phyloP scores from a whole-genome alignment of 2,329 filamentous ascomycete genomes.

The Davidsoniella neocaledoniae region DNA sequence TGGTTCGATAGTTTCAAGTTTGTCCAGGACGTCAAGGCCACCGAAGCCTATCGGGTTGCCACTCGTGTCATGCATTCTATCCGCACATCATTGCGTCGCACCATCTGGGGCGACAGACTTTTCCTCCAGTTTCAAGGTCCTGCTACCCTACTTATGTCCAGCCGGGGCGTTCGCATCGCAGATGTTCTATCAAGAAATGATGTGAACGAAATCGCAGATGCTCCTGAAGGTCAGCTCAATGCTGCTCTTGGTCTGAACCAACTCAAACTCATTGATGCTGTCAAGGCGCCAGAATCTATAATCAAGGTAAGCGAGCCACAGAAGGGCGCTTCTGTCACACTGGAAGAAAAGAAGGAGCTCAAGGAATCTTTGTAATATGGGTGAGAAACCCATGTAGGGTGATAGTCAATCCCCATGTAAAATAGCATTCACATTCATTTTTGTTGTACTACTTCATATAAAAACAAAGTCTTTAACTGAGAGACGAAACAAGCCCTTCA shows the following conservation, averaged over 20 bases:
- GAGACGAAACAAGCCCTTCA: too few relatives aligned
- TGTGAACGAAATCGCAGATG: slow-evolving; percentile 78
- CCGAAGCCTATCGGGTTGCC: slow-evolving; percentile 54
- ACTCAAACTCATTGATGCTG: slow-evolving; percentile 17
- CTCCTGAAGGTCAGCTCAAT: slow-evolving; percentile 53
- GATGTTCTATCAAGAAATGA: slow-evolving; percentile 65
- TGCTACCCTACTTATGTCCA: slow-evolving; percentile 71
- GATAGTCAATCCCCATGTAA: slow-evolving; percentile 4
- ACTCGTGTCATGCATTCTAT: slow-evolving; percentile 48
- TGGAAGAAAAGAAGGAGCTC: slow-evolving; percentile 42
- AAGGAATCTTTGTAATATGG: slow-evolving; percentile 34
- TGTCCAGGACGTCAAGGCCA: slow-evolving; percentile 53
- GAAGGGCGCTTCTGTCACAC: slow-evolving; percentile 48
- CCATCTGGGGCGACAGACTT: slow-evolving; percentile 84
- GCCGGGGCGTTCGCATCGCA: slow-evolving; percentile 59
- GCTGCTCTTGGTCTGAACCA: slow-evolving; percentile 33
- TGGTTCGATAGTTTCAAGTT: slow-evolving; percentile 57
- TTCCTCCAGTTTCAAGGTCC: slow-evolving; percentile 86
- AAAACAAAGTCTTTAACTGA: too few relatives aligned
- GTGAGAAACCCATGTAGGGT: not conserved
- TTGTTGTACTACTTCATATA: not conserved
- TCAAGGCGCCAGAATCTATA: slow-evolving; percentile 18
- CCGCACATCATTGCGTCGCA: slow-evolving; percentile 60
- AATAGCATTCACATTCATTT: slow-evolving; percentile 28
- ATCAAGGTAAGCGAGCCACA: slow-evolving; percentile 40